A percentile compares a stretch with the other conserved stretches of the same genome.
Conservation (phyloP, 2,329 filamentous ascomycete species). For the Talaromyces sp. region DNA sequence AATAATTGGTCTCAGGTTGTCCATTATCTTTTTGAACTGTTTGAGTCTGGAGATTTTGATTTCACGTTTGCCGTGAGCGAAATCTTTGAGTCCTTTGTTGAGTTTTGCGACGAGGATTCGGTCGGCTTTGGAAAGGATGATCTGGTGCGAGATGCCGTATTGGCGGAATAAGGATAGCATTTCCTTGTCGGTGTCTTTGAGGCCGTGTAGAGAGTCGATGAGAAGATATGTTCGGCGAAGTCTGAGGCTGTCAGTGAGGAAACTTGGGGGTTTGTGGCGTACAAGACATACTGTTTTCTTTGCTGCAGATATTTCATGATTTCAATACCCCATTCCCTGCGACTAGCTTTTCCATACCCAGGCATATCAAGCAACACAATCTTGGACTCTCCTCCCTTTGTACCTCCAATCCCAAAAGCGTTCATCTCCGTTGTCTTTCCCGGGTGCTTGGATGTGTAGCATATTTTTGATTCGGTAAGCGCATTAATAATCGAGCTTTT, state of each 20-base stretch:
- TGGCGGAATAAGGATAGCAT: slow-evolving; percentile 53
- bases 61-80: slow-evolving; percentile 13
- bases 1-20: slow-evolving; percentile 35
- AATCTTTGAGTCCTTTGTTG: slow-evolving; percentile 20
- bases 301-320: slow-evolving; percentile 63
- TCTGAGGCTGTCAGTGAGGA: slow-evolving; percentile 22
- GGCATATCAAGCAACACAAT: slow-evolving; percentile 66
- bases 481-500: slow-evolving; percentile 65
- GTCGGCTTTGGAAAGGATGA: slow-evolving; percentile 64
- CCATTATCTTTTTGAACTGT: slow-evolving; percentile 35
- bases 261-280: neutral
- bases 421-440: slow-evolving; percentile 64
- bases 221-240: slow-evolving; percentile 60
- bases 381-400: slow-evolving; percentile 37
- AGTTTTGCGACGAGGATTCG: slow-evolving; percentile 42
- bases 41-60: slow-evolving; percentile 23
- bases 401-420: slow-evolving; percentile 57
- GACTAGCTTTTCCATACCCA: slow-evolving; percentile 61
- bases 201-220: slow-evolving; percentile 58
- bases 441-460: slow-evolving; percentile 54
- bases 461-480: slow-evolving; percentile 49
- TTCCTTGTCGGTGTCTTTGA: slow-evolving; percentile 56
- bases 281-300: slow-evolving; percentile 50
- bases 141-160: slow-evolving; percentile 57
- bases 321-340: slow-evolving; percentile 59